Percentiles rank a stretch among this genome's conserved stretches.
phyloP scores from a whole-genome alignment of 2,329 filamentous ascomycete genomes.

The Penicillium sp. region DNA sequence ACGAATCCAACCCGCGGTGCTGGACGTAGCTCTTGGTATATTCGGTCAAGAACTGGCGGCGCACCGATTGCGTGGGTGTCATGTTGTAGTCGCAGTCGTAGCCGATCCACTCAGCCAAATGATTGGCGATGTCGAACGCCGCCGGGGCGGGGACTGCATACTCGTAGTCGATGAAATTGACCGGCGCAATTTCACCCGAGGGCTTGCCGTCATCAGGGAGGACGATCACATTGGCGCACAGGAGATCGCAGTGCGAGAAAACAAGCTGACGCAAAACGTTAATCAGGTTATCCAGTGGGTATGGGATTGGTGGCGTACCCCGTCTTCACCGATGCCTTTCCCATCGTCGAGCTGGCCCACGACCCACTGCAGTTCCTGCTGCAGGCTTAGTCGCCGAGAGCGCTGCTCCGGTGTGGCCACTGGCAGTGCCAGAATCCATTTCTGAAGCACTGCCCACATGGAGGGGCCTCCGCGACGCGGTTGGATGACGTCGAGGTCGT shows the following conservation, averaged over 20 bases:
- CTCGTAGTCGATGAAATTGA: constrained; percentile 96
- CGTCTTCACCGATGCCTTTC: constrained; percentile 71
- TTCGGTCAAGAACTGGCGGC: constrained; percentile 76
- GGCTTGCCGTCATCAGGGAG: constrained; percentile 47
- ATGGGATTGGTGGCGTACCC: constrained; percentile 50
- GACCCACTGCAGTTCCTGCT: constrained; percentile 70
- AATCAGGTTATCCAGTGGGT: neutral
- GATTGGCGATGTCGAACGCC: constrained; percentile 94
- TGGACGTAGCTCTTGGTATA: constrained; percentile 75
- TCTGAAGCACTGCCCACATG: constrained; percentile 92
- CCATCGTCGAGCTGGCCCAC: constrained; percentile 71
- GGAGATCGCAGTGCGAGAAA: constrained; percentile 91
- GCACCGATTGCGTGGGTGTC: constrained; percentile 73
- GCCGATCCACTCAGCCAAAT: constrained; percentile 97
- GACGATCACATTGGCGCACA: constrained; percentile 96
- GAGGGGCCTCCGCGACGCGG: constrained; percentile 69
- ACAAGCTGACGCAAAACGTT: constrained; percentile 59
- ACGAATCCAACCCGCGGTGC: constrained; percentile 39
- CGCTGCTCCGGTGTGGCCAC: constrained; percentile 67
- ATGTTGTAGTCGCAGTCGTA: constrained; percentile 90
- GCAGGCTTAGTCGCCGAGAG: constrained; percentile 65
- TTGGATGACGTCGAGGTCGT: constrained; percentile 22
- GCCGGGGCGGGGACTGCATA: constrained; percentile 93
- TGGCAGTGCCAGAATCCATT: constrained; percentile 88
- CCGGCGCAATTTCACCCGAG: constrained; percentile 48